These are phyloP conservation scores for Annulohypoxylon maeteangense DNA, from an alignment of 495 filamentous ascomycete species.

Conservation along the genomic window DNA sequence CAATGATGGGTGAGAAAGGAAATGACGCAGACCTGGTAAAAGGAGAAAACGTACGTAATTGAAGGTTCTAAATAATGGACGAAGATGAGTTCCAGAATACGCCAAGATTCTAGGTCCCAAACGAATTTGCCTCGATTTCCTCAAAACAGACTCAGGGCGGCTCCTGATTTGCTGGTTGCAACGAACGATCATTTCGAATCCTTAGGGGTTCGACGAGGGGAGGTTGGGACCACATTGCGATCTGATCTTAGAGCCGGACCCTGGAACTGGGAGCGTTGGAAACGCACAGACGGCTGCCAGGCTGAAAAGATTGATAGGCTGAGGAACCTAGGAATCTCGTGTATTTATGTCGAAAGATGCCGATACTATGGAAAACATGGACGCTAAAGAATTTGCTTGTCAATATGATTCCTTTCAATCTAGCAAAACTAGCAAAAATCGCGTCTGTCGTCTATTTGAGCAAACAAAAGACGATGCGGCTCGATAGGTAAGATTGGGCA, in stretches of 20 bases:
- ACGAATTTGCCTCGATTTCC: conserved; percentile 42
- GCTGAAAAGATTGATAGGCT: conserved; percentile 36
- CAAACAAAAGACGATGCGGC: conserved; percentile 22
- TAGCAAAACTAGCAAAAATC: conserved; percentile 7
- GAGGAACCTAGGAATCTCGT: conserved; percentile 17
- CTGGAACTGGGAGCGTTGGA: conserved; percentile 30
- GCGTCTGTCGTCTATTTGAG: conserved; percentile 21
- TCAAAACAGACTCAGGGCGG: conserved; percentile 35
- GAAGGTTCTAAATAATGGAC: conserved; percentile 25
- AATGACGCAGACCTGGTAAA: conserved; percentile 43
- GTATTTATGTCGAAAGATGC: conserved; percentile 15
- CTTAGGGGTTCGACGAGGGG: conserved; percentile 36
- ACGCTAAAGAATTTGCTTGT: neutral
- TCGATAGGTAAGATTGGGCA: conserved; percentile 31
- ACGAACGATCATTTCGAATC: conserved; percentile 45
- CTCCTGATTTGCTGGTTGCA: conserved; percentile 34
- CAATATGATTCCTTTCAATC: conserved; percentile 9
- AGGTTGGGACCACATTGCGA: conserved; percentile 40
- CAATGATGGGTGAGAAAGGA: conserved; percentile 39
- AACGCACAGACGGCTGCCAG: conserved; percentile 35
- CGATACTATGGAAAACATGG: conserved; percentile 14
- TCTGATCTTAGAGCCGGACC: conserved; percentile 39
- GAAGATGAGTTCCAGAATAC: conserved; percentile 45
- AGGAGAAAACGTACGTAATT: conserved; percentile 43
- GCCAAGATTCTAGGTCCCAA: conserved; percentile 44